Evolutionary conservation across 805 yeast species (phyloP).

Genomic region (Saturnispora saitoi): DNA sequence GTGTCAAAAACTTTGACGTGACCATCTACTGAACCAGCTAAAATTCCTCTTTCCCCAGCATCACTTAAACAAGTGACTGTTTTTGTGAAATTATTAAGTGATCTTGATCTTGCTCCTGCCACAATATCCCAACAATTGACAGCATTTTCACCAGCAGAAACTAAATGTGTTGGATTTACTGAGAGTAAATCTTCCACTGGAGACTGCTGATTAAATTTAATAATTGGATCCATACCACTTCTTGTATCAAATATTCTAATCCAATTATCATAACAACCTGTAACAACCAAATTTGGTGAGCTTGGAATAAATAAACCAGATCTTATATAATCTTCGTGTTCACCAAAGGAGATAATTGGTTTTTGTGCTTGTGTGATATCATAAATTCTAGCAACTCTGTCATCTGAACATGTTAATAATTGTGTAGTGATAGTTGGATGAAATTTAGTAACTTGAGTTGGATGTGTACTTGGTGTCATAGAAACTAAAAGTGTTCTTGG

Average conservation of each 20-base stretch:
- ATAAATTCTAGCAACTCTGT: slow-evolving; percentile 76
- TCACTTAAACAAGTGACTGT: slow-evolving; percentile 79
- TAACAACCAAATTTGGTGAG: slow-evolving; percentile 64
- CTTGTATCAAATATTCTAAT: slow-evolving; percentile 83
- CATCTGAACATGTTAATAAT: slow-evolving; percentile 84
- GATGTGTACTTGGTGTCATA: slow-evolving; percentile 73
- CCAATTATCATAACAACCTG: slow-evolving; percentile 90
- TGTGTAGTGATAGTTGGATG: slow-evolving; percentile 71
- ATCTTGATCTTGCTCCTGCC: slow-evolving; percentile 61
- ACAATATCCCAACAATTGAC: slow-evolving; percentile 90
- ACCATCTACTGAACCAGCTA: slow-evolving; percentile 95
- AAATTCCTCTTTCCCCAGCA: slow-evolving; percentile 67
- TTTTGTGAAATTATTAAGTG: slow-evolving; percentile 82
- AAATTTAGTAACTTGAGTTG: slow-evolving; percentile 90
- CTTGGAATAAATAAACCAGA: slow-evolving; percentile 67
- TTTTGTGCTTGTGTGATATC: slow-evolving; percentile 71
- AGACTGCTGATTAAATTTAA: slow-evolving; percentile 58
- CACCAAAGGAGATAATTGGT: slow-evolving; percentile 63
- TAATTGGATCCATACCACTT: slow-evolving; percentile 42
- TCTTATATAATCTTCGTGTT: slow-evolving; percentile 84
- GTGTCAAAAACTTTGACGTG: slow-evolving; percentile 93
- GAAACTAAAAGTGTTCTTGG: slow-evolving; percentile 75
- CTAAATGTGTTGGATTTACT: slow-evolving; percentile 62
- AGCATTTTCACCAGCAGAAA: slow-evolving; percentile 71
- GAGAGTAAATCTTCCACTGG: slow-evolving; percentile 86